Percentiles rank a stretch among this genome's conserved stretches.
phyloP scores from a whole-genome alignment of 73 alveolate species.

The Effrenium voratum region DNA sequence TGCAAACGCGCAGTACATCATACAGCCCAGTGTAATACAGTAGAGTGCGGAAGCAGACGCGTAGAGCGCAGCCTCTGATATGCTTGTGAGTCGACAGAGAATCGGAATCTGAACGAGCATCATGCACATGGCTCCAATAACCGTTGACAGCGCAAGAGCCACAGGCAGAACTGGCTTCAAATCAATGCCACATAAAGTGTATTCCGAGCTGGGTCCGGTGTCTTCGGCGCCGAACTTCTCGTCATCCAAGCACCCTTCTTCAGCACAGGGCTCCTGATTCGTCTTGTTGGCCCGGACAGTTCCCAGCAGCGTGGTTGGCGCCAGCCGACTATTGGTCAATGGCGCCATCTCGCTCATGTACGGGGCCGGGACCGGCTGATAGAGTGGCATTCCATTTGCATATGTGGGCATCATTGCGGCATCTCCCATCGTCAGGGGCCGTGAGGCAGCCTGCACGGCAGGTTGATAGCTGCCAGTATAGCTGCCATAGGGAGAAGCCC shows the following conservation, averaged over 20 bases:
- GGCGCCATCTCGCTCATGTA: too few species aligned
- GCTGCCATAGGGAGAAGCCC: too few species aligned
- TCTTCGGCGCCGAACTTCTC: background rate
- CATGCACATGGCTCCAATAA: conserved; percentile 14
- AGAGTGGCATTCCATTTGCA: too few species aligned
- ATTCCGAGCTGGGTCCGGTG: background rate
- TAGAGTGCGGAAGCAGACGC: background rate
- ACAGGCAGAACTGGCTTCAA: background rate
- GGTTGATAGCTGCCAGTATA: too few species aligned
- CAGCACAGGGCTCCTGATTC: background rate
- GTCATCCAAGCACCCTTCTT: background rate
- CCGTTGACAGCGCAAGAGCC: conserved; percentile 15
- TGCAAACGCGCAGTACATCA: conserved; percentile 11
- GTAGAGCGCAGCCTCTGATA: background rate
- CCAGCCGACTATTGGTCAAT: too few species aligned
- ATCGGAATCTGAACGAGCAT: background rate
- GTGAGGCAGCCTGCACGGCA: too few species aligned
- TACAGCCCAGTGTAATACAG: background rate
- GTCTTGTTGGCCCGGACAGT: background rate
- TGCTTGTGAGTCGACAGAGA: background rate
- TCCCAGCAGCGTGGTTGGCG: background rate
- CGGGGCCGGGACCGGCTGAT: too few species aligned
- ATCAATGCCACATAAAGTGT: background rate
- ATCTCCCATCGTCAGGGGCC: too few species aligned
- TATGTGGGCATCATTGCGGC: too few species aligned